Base-by-base conservation (phyloP, 2,329 filamentous ascomycete species). In the Microdochium nivale region DNA sequence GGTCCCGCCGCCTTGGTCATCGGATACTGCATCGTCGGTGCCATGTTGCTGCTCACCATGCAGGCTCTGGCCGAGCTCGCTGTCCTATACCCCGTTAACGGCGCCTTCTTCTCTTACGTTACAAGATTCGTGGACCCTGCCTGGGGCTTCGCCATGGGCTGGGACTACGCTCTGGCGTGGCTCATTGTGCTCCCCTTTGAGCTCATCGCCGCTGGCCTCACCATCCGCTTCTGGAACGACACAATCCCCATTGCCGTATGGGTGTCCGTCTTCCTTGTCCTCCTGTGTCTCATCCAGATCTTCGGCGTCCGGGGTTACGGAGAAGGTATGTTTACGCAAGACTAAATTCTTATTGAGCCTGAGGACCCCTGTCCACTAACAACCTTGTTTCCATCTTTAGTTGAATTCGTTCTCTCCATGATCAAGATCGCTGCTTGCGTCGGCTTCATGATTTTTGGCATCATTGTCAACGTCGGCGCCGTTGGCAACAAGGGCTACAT, bases 381-480 rank as follows among this genome's bases (percentile, higher is more conserved):
- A n/a, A n/a, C n/a, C n/a, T n/a, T n/a, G n/a, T n/a, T n/a, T 57
- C 49, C 30, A n/a, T 32, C 58, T 32, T 58, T 58, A 68, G 77
- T 82, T 55, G 81, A 84, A 59, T 84, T 83, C 55, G 53, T 78
- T 24, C 73, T 84, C 21, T 73, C 72, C 55, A 67, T 77, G 52
- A 72, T 84, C 62, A 84, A 84, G 64, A 72, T 84, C 57, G 59
- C 68, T 13, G 79, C 81, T 47, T 76, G 78, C 59, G 68, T 77
- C 10, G 83, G 81, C 4, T 86, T 86, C 63, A 86, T 86, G 62
- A 74, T 87, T 56, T 67, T 85, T 25, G 81, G 78, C 46, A 81
- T 84, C 51, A 65, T 83, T 52, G 75, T 84, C 59, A 74, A 81
- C 62, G 72, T 69, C 51, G 81, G 80, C 44, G 81, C 78, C 49